phyloP scores from a whole-genome alignment of 78 protist genomes.

The Chrysochromulina parva region DNA sequence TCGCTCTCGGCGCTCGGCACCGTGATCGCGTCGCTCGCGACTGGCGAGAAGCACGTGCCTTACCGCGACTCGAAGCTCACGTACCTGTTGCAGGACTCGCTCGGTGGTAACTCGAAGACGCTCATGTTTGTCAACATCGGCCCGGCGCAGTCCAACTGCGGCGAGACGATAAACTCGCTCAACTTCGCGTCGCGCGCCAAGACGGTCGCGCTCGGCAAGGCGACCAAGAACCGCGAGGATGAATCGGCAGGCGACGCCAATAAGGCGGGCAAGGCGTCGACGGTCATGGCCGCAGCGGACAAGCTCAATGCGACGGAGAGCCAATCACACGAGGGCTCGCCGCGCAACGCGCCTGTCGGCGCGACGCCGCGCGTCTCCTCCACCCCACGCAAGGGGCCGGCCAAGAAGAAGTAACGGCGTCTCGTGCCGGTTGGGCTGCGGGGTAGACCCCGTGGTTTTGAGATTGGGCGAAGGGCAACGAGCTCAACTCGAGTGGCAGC shows the following conservation, averaged over 20 bases:
- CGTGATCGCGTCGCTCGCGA: conserved; percentile 55
- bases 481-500: no score
- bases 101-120: conserved; percentile 3
- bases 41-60: conserved; percentile 27
- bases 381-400: no score
- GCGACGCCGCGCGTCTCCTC: no score
- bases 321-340: no score
- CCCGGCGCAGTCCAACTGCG: not conserved
- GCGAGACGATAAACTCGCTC: conserved; percentile 23
- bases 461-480: no score
- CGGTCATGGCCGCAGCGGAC: not conserved
- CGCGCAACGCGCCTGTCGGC: no score
- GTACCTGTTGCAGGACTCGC: not conserved
- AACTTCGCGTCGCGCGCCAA: conserved; percentile 12
- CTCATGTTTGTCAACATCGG: conserved; percentile 15
- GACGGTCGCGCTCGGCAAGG: conserved; percentile 5
- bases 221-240: not conserved
- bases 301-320: no score
- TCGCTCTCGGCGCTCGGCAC: conserved; percentile 62
- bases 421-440: no score
- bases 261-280: not conserved
- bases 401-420: no score
- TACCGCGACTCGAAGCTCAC: conserved; percentile 32
- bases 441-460: no score
- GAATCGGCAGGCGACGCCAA: not conserved